Base-by-base conservation (phyloP, 805 yeast genomes). In the Spathaspora passalidarum region DNA sequence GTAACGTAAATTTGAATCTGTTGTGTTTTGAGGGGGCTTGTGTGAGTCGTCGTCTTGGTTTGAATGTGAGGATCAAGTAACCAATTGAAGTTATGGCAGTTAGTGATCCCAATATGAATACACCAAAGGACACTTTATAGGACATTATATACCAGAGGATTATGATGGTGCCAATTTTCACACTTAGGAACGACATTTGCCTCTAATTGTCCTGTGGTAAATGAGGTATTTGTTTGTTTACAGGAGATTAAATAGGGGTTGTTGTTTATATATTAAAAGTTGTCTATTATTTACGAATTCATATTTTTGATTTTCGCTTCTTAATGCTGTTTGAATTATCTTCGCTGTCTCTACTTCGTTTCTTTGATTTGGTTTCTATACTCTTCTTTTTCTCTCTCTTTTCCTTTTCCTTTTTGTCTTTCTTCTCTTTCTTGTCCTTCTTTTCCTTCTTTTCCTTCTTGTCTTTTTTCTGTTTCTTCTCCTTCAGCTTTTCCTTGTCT, bases 401-500 rank as follows among this genome's bases (percentile, higher is more conserved):
- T 39, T 51, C 56, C 49, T 56, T 56, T 5, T 45, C 54, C 35
- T 47, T 51, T 45, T 56, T 56, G 9, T 51, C 51, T 26, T 56
- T 55, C 43, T 53, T 51, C 40, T 51, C 49, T 41, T 54, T 56
- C 45, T 56, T 51, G 32, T 47, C 51, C 47, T 53, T 49, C 49
- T 55, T 56, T 19, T 56, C 48, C 45, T 49, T 48, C 42, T 57
- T 51, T n/a, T 55, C 53, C 38, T 55, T 53, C 49, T 56, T 54
- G 2, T 55, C 51, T 39, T 55, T 52, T 54, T 59, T 55, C 45
- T 54, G 55, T 47, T 57, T 55, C 44, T 48, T 54, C 41, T 53
- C 53, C 47, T 41, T 40, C 21, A 51, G 51, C 47, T 52, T 55
- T 52, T 50, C 53, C 48, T 57, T 46, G n/a, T n/a, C n/a, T n/a